A percentile compares a stretch with the other conserved stretches of the same genome.
phyloP scores from a whole-genome alignment of 2,329 filamentous ascomycete species.

The Diatrype stigma region DNA sequence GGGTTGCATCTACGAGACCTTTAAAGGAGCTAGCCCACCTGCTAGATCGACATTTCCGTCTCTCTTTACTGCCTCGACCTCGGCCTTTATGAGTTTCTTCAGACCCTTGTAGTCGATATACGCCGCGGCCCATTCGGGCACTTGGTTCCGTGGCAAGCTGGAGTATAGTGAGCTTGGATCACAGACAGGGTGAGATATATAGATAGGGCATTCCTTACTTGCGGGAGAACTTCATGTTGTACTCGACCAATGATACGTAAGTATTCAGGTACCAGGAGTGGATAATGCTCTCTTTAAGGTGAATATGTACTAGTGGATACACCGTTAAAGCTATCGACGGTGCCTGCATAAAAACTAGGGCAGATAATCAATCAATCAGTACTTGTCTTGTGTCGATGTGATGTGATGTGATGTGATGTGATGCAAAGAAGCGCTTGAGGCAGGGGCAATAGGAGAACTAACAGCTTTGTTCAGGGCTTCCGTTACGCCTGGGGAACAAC shows the following conservation, averaged over 20 bases:
- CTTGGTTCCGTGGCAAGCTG: constrained; percentile 74
- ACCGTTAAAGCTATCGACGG: background rate
- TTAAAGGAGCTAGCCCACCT: constrained; percentile 57
- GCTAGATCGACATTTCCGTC: constrained; percentile 81
- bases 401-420: background rate
- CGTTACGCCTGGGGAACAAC: no score
- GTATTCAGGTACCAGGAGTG: background rate
- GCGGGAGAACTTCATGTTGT: constrained; percentile 59
- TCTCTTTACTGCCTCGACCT: constrained; percentile 59
- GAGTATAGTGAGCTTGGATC: constrained; percentile 12
- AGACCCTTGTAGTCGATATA: constrained; percentile 90
- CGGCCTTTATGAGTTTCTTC: constrained; percentile 91
- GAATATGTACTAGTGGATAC: background rate
- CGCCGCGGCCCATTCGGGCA: constrained; percentile 78
- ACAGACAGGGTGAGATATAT: constrained; percentile 2
- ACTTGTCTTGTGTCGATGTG: background rate
- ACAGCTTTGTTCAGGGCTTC: no score
- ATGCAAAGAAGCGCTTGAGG: no score
- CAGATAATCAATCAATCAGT: background rate
- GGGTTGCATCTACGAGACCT: constrained; percentile 29
- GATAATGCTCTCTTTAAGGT: background rate
- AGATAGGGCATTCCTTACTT: constrained; percentile 39
- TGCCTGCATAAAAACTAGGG: background rate
- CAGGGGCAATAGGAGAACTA: background rate
- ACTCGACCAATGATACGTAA: background rate